Evolutionary conservation across 139 green algal species (phyloP), one percentile per base, ranked within the genome.

Genomic region (Chlorella sorokiniana): DNA sequence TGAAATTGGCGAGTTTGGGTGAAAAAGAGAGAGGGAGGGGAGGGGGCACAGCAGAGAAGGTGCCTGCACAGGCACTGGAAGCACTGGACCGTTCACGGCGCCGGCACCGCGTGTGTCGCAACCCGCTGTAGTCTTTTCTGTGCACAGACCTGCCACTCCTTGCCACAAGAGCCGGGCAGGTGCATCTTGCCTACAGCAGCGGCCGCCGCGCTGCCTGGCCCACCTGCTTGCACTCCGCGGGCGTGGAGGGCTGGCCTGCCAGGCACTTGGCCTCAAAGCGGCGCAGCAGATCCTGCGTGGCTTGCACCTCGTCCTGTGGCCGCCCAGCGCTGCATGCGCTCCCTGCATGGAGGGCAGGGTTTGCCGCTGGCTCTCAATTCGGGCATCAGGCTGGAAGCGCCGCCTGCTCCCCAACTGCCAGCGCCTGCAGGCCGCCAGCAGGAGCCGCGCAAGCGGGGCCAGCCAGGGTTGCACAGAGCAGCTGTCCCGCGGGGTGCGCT

Each of bases 191-290:
- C 6, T 29, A 8, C 33, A 73, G 56, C 18, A n/a, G n/a, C 56
- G n/a, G 29, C 16, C 56, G 56, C 56, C 29, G 18, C 56, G n/a
- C 18, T 31, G 18, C 56, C 56, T 33, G n/a, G n/a, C 61, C 8
- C 71, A 78, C 73, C 73, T 52, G 52, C 52, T 69, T 51, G 73
- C 45, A 45, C 35, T 79, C 73, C 52, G 22, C 51, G 0, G 73
- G 73, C 1, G 52, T 54, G 16, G 62, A 37, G 25, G 73, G 54
- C 37, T 68, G 23, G 18, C 54, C 73, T 20, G 52, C 37, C 37
- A 79, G 54, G 73, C 73, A 79, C 73, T 79, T 79, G 38, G 37
- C 54, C 73, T 79, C 73, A 56, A 69, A 79, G 6, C 40, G 37
- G 11, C 52, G 37, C 51, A 79, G 73, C 73, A 79, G 73, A 37